Conservation (phyloP, 192 early-diverging fungal genomes). For the Mortierella hygrophila region DNA sequence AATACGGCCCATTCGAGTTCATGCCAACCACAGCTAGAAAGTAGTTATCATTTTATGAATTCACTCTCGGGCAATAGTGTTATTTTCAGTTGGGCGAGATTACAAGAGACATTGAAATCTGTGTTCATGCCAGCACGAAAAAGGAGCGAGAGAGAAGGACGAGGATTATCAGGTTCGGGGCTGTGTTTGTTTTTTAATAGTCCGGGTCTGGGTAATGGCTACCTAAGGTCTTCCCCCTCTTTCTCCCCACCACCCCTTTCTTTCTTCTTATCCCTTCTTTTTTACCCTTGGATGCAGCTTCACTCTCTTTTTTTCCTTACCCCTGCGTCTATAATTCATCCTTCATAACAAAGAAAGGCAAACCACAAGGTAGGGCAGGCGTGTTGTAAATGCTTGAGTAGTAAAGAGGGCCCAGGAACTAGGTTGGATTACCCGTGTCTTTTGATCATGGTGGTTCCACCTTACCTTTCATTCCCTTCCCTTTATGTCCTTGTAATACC, state of each 20-base stretch:
- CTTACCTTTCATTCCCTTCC: too few relatives aligned
- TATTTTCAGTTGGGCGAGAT: constrained; percentile 22
- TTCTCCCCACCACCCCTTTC: neutral
- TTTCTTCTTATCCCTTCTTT: neutral
- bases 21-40: neutral
- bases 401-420: too few relatives aligned
- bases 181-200: constrained; percentile 6
- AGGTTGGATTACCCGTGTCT: too few relatives aligned
- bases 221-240: neutral
- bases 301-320: too few relatives aligned
- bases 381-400: too few relatives aligned
- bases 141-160: neutral
- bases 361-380: too few relatives aligned
- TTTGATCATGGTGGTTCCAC: too few relatives aligned
- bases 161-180: neutral
- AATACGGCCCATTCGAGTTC: constrained; percentile 12
- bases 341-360: too few relatives aligned
- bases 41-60: too few relatives aligned
- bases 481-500: too few relatives aligned
- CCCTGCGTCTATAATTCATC: too few relatives aligned
- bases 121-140: constrained; percentile 31
- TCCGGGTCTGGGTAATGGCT: neutral
- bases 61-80: neutral
- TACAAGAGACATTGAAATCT: constrained; percentile 46
- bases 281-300: neutral